A percentile compares a stretch with the other conserved stretches of the same genome.
These are phyloP conservation scores for Lolium perenne DNA, from an alignment of 176 grass and related monocot species.

Conservation along the genomic window DNA sequence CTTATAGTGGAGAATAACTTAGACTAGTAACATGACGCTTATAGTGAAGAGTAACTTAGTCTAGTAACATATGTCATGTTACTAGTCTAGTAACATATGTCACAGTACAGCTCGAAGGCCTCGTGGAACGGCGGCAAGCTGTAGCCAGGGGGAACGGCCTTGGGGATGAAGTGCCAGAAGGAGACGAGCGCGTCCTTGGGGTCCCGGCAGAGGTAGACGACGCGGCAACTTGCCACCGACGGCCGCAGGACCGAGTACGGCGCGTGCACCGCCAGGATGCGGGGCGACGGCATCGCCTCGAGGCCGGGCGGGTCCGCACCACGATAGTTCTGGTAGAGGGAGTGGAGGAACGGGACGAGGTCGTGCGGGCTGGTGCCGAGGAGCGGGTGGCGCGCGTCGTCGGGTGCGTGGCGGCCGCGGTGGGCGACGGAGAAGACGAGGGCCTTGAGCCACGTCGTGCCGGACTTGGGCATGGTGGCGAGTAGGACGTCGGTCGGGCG, in stretches of 20 bases:
- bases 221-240: slow-evolving; percentile 43
- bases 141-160: neutral
- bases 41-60: no score
- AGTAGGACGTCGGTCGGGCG: slow-evolving; percentile 57
- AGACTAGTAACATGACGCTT: no score
- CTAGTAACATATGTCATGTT: no score
- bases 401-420: slow-evolving; percentile 8
- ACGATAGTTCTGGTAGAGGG: slow-evolving; percentile 5
- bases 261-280: slow-evolving; percentile 49
- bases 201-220: slow-evolving; percentile 51
- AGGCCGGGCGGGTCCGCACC: neutral
- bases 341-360: slow-evolving; percentile 45
- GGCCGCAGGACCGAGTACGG: slow-evolving; percentile 40
- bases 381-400: slow-evolving; percentile 48
- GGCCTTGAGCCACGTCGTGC: slow-evolving; percentile 72
- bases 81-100: no score
- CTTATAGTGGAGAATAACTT: no score
- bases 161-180: slow-evolving; percentile 30
- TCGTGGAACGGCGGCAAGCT: slow-evolving; percentile 7
- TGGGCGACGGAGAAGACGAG: slow-evolving; percentile 49
- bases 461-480: slow-evolving; percentile 54
- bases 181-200: slow-evolving; percentile 71
- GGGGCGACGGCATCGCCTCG: slow-evolving; percentile 45
- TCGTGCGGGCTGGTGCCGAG: slow-evolving; percentile 48
- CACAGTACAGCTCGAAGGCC: slow-evolving; percentile 31